Percentiles rank a stretch among this genome's conserved stretches.
Evolutionary conservation across 2,329 filamentous ascomycete species (phyloP).

Genomic region (Trichoderma oligosporum): DNA sequence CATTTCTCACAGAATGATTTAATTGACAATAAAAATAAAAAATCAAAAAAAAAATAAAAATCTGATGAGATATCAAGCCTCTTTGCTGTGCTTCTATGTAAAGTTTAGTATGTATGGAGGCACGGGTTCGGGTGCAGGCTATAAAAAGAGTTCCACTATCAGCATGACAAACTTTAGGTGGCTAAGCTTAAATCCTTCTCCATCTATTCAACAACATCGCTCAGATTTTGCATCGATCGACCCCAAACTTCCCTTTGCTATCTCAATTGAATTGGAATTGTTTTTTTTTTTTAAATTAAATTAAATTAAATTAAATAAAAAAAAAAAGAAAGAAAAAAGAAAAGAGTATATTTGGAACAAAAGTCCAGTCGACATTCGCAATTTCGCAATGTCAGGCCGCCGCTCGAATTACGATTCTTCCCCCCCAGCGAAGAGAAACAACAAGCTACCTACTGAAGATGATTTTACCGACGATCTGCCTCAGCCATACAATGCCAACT

Average conservation of each 20-base stretch:
- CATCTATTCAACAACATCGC: background rate
- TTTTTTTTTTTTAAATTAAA: no score
- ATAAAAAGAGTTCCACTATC: background rate
- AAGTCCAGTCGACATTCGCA: no score
- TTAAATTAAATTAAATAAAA: no score
- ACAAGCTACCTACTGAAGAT: constrained; percentile 35
- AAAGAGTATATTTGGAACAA: no score
- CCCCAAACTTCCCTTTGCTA: background rate
- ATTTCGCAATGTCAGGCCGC: constrained; percentile 19
- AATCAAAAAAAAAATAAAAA: no score
- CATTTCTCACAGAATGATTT: no score
- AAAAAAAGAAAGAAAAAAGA: no score
- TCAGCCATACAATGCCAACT: constrained; percentile 58
- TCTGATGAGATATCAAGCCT: no score
- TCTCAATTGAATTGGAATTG: background rate
- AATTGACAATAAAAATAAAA: no score
- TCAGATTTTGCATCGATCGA: background rate
- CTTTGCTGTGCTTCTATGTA: no score
- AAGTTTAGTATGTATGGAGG: no score
- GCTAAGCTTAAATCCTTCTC: background rate
- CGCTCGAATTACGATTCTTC: constrained; percentile 9
- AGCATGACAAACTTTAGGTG: background rate
- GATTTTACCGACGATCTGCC: constrained; percentile 46
- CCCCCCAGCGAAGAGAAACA: constrained; percentile 22
- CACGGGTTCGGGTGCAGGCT: background rate